Evolutionary conservation across 768 basidiomycete genomes (phyloP).

Genomic region (Suillus luteus): DNA sequence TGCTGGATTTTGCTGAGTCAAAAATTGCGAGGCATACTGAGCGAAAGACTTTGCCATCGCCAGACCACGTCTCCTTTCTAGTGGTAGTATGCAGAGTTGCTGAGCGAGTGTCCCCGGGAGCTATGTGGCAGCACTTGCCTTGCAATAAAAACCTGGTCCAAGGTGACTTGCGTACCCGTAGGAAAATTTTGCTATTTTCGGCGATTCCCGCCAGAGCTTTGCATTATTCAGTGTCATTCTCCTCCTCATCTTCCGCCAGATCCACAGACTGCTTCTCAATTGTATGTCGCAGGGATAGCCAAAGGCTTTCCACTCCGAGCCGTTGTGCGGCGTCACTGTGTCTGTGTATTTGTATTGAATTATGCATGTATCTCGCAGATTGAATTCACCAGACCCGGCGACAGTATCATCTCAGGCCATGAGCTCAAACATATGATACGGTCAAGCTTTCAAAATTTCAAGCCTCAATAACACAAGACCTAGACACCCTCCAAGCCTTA

Average conservation of each 20-base stretch:
- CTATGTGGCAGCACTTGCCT: conserved; percentile 1
- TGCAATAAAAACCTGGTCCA: conserved; percentile 5
- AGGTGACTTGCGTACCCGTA: conserved; percentile 4
- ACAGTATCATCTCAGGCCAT: background rate
- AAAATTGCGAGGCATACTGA: conserved; percentile 80
- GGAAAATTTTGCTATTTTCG: background rate
- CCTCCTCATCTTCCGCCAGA: background rate
- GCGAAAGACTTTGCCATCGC: conserved; percentile 72
- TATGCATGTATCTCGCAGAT: background rate
- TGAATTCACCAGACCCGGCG: background rate
- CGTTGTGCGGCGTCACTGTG: no score
- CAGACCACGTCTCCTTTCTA: conserved; percentile 13
- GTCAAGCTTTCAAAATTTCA: background rate
- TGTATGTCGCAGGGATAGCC: background rate
- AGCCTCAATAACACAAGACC: conserved; percentile 20
- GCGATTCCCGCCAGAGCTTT: background rate
- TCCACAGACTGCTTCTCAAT: background rate
- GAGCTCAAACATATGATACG: background rate
- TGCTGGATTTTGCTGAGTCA: conserved; percentile 58
- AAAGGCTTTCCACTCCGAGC: background rate
- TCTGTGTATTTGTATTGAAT: background rate
- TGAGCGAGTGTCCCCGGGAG: conserved; percentile 1
- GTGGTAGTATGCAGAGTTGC: background rate
- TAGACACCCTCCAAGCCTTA: background rate
- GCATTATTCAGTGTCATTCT: background rate